Evolutionary conservation across 768 basidiomycete genomes (phyloP), one percentile per base, ranked within the genome.

Genomic region (Termitomyces heimii): DNA sequence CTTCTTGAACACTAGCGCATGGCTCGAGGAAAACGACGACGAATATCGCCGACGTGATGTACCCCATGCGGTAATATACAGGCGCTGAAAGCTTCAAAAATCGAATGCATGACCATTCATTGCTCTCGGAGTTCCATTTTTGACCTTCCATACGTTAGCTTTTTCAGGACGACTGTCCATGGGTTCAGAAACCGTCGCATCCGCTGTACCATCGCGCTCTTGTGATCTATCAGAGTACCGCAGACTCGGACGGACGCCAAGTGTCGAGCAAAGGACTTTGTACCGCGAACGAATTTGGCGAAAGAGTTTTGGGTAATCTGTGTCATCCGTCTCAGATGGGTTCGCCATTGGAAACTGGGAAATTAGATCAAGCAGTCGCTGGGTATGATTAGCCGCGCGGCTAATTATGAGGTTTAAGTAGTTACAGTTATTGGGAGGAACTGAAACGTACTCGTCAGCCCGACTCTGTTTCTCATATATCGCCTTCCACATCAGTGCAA

Each of bases 201-300:
- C 58, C 7, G 60, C 56, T 31, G 49, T 37, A 26, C 63, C 62
- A 18, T 62, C 60, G 24, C 57, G 62, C 40, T 66, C 63, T 42
- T 65, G 65, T 16, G 67, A 63, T 37, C 62, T 62, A 14, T 61
- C 67, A 9, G 74, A 71, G 29, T 72, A 71, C 16, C 73, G 70
- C 24, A 81, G 59, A 47, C 71, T 71, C 0, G 78, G 78, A 29
- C 74, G 72, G 32, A 93, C 81, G 32, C 90, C 91, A 22, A 98
- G 76, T 0, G 83, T 82, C 0, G 94, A 84, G 63, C 95, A 99
- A 39, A 95, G 82, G 0, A 84, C 81, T 65, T 87, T 89, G 71
- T 98, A 97, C 60, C 89, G 81, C 1, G 94, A 91, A 42, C 92
- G 82, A 58, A 98, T 94, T 60, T 91, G 85, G 28, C 86, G 82